Evolutionary conservation across 2,329 filamentous ascomycete genomes (phyloP), one percentile per base, ranked within the genome.

Genomic region (Penicillium occitanis): DNA sequence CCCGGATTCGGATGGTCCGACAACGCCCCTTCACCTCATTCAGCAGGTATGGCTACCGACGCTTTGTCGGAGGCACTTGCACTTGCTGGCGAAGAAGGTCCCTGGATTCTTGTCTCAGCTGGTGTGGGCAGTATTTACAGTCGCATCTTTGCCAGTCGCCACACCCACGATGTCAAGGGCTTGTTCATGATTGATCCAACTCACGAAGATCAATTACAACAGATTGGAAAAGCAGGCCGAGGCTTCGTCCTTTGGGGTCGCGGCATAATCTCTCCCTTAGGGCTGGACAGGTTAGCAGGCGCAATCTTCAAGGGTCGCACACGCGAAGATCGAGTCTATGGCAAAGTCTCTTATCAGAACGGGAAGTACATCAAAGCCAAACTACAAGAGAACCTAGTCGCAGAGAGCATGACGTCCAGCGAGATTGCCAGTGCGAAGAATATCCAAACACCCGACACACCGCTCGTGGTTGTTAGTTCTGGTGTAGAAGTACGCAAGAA

Each of bases 11-110:
- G 86, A 6, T 97, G 92, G 89, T 87, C 88, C 57, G 95, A 99
- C 78, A 94, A 95, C 64, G 93, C 94, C 0, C 95, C 95, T 1
- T 97, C 93, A 5, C 95, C 95, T 0, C 89, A 97, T 72, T 96
- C 92, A 5, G 94, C 92, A 4, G 93, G 93, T 51, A 97, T 97
- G 87, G 90, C 91, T n/a, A 89, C 91, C 5, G 93, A 97, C 73
- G 92, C 89, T 0, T 83, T 98, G 30, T 93, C 92, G 51, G 93
- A 98, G 80, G 92, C 93, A 2, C 85, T 99, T 5, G 89, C 90
- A 1, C 83, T 87, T 48, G 88, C 91, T 3, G 93, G 90, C 30
- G 95, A 98, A 79, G 84, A 88, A 58, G 93, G 94, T 0, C 94
- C 95, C 0, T 99, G 91, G 90, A 85, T 99, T 33, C 83, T 97